Base-by-base conservation (phyloP, 306 rosid species). In the Citrullus amarus region DNA sequence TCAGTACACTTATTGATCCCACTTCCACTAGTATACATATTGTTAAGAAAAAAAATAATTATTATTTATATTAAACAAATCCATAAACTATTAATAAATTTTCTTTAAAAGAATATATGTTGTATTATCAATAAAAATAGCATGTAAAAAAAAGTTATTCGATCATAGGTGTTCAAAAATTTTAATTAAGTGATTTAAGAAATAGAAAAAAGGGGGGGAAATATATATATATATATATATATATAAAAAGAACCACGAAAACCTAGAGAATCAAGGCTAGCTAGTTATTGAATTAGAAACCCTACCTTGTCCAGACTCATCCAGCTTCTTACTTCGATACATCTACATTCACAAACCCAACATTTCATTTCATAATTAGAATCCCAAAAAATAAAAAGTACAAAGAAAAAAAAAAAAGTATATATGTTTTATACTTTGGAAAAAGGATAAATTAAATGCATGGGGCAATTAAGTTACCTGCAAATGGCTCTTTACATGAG, bases 401-500 rank as follows among this genome's bases (percentile, higher is more conserved):
- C 28, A 25, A 25, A 25, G 28, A 25, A 25, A 25, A 25, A 25
- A 25, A 25, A 25, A 25, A 25, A 25, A 25, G 28, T 25, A 25
- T 25, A 25, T 25, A 25, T 32, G 36, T 32, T 32, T 32, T 32
- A 32, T 32, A 32, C 36, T 32, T 32, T 2, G 3, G 36, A 32
- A 32, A 32, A 32, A 66, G 56, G 74, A 48, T 32, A 4, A 11
- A 15, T 2, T 15, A 48, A 0, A 11, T 48, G 56, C 56, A 51
- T 51, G 55, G 18, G 55, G 17, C 28, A 32, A 32, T 32, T 1
- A 51, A 2, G 54, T 15, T 43, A 90, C 98, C 97, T 92, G 98
- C 90, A 93, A 88, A 81, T 93, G 98, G 81, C 97, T 91, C 93
- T 93, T 93, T 76, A 91, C 91, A 86, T 93, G 98, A 65, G 96